Evolutionary conservation across 2,329 filamentous ascomycete genomes (phyloP), one percentile per base, ranked within the genome.

Genomic region (Paraphaeosphaeria sporulosa): DNA sequence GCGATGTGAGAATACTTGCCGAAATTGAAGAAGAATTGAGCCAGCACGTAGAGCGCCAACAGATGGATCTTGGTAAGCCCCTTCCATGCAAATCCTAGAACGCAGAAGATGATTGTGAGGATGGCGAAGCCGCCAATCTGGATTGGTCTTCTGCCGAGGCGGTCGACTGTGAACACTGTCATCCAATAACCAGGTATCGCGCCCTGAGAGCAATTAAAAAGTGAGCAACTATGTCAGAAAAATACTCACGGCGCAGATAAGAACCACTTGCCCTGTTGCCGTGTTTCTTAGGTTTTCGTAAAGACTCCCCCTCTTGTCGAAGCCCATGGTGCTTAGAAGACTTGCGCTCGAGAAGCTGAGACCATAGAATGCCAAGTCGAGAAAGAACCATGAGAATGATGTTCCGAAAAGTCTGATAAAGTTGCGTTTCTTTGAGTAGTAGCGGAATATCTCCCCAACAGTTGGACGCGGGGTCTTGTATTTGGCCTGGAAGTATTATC

Each of bases 131-230:
- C 82, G 61, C 82, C 84, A 57, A 90, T 78, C 79, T 92, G 92
- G 59, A 94, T 92, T 1, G 90, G 86, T 81, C 92, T 93, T 71
- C 91, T 89, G 56, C 91, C 91, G 15, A 93, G 70, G 1, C 85
- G 90, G 77, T 94, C 91, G 58, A 93, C 87, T 1, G 86, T 87
- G 13, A 87, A 87, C 6, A 93, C 90, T 0, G 90, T 91, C 17
- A 92, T 85, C 91, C 91, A 94, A 82, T 94, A 94, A 15, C 91
- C 91, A 0, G 91, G 91, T 15, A 94, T 90, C 50, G 91, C 89
- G 59, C 91, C 91, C 51, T 54, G 10, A 51, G 15, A 23, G 12
- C 17, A 5, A 5, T 51, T 38, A 38, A 10, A 15, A 8, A 25
- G n/a, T 38, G 32, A 23, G n/a, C 13, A 38, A 5, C 1, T 13